Conservation (phyloP, 2,329 filamentous ascomycete species). For the Emmonsia crescens region DNA sequence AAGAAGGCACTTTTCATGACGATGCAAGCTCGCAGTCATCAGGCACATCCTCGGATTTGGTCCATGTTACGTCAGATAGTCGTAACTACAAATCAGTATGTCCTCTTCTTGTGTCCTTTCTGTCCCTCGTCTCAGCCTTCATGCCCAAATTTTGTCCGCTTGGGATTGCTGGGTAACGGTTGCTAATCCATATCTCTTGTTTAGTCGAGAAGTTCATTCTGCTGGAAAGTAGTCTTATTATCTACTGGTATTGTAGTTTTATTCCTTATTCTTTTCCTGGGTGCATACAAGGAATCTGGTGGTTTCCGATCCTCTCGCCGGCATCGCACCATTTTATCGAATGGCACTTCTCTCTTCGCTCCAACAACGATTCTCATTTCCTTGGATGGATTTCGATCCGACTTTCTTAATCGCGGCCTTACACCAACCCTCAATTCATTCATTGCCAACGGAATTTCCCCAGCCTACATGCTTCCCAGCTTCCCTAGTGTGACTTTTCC, state of each 20-base stretch:
- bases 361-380: slow-evolving; percentile 91
- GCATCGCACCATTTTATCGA: slow-evolving; percentile 40
- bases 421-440: slow-evolving; percentile 75
- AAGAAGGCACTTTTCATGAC: slow-evolving; percentile 62
- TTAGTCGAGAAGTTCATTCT: slow-evolving; percentile 13
- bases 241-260: slow-evolving; percentile 40
- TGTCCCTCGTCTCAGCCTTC: not conserved
- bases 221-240: slow-evolving; percentile 27
- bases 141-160: not conserved
- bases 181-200: not conserved
- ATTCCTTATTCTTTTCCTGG: slow-evolving; percentile 45
- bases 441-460: slow-evolving; percentile 73
- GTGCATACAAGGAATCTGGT: slow-evolving; percentile 46
- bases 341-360: slow-evolving; percentile 79
- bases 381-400: slow-evolving; percentile 88
- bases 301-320: slow-evolving; percentile 21
- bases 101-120: not conserved
- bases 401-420: slow-evolving; percentile 73
- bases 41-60: slow-evolving; percentile 47
- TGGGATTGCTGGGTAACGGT: not conserved
- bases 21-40: slow-evolving; percentile 54
- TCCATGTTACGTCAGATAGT: slow-evolving; percentile 29
- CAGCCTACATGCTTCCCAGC: slow-evolving; percentile 82
- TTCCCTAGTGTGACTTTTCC: slow-evolving; percentile 97
- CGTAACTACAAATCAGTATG: slow-evolving; percentile 22